Conservation (phyloP, 2,329 filamentous ascomycete genomes). For the Paraconiothyrium brasiliense region DNA sequence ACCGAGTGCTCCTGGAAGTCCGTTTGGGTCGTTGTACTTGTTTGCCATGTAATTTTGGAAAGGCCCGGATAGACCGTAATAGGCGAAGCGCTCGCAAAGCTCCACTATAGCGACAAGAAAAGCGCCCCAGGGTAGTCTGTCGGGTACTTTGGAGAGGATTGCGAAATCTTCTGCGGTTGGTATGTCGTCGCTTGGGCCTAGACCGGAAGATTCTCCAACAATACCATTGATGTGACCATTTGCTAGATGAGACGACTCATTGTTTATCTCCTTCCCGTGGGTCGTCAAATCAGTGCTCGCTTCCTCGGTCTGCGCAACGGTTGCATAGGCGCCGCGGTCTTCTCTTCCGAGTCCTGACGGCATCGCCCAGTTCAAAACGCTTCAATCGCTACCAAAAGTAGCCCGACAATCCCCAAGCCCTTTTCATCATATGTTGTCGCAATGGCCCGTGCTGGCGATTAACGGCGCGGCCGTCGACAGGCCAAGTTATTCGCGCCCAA, state of each 20-base stretch:
- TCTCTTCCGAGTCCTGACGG: conserved; percentile 30
- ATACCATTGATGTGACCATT: not conserved
- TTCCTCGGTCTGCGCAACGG: conserved; percentile 44
- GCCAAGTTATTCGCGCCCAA: too few relatives aligned
- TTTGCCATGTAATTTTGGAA: conserved; percentile 63
- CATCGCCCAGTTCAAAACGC: conserved; percentile 25
- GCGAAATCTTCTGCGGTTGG: conserved; percentile 39
- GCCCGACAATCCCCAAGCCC: conserved; percentile 8
- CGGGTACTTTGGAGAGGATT: conserved; percentile 48
- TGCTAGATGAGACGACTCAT: conserved; percentile 5
- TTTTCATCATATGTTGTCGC: conserved; percentile 18
- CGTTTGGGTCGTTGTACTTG: conserved; percentile 49
- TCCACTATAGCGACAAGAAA: conserved; percentile 61
- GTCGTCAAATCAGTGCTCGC: conserved; percentile 25
- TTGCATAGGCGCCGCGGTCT: conserved; percentile 41
- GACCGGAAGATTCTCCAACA: not conserved
- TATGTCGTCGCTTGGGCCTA: conserved; percentile 30
- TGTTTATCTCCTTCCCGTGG: conserved; percentile 26
- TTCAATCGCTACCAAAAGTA: conserved; percentile 16
- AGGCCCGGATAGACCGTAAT: conserved; percentile 56
- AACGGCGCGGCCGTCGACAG: not conserved
- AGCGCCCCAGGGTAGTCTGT: conserved; percentile 56
- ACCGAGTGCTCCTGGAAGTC: conserved; percentile 53
- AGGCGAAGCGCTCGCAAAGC: conserved; percentile 60
- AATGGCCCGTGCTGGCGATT: conserved; percentile 6